Percentiles rank a stretch among this genome's conserved stretches.
Evolutionary conservation across 139 green algal genomes (phyloP).

Genomic region (Micromonas pusilla): DNA sequence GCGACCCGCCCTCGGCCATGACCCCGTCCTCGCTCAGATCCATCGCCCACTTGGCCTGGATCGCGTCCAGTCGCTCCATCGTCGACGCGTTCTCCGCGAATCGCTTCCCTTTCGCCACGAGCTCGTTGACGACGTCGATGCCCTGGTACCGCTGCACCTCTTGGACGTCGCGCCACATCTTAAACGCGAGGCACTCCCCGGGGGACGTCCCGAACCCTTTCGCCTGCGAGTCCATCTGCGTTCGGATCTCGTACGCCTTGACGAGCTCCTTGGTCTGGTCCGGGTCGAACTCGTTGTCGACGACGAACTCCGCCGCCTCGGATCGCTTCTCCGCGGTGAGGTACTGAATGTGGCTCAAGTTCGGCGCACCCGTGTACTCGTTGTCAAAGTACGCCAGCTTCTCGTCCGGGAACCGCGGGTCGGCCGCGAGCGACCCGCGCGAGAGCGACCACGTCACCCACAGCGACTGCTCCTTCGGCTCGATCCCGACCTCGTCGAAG

Average conservation of each 20-base stretch:
- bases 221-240: background rate
- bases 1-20: background rate
- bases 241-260: conserved; percentile 17
- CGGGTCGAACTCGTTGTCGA: background rate
- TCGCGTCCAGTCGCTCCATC: background rate
- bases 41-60: background rate
- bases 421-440: background rate
- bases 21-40: background rate
- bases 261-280: conserved; percentile 2
- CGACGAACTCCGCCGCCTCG: conserved; percentile 16
- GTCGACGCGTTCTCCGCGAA: conserved; percentile 1
- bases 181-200: conserved; percentile 8
- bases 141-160: conserved; percentile 19
- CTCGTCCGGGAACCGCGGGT: conserved; percentile 4
- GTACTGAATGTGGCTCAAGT: conserved; percentile 13
- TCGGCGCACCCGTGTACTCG: conserved; percentile 11
- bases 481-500: conserved; percentile 13
- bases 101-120: background rate
- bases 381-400: conserved; percentile 18
- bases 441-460: conserved; percentile 9
- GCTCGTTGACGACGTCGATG: background rate
- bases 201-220: background rate
- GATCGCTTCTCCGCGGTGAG: background rate
- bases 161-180: conserved; percentile 10
- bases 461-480: conserved; percentile 6